Conservation (phyloP, 2,329 filamentous ascomycete genomes). For the Coniochaeta sp. region DNA sequence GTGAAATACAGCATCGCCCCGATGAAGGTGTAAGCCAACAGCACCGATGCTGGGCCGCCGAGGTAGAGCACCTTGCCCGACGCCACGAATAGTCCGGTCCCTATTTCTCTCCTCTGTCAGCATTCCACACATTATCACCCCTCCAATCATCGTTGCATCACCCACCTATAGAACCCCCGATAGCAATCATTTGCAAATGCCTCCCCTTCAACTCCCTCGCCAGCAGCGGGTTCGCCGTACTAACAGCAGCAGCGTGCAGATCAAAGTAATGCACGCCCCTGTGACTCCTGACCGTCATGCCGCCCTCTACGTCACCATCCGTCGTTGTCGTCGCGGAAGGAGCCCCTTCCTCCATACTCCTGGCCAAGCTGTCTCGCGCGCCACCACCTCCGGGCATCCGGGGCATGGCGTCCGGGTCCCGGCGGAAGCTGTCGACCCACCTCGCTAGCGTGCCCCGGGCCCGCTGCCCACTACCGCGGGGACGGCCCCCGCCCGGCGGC, state of each 20-base stretch:
- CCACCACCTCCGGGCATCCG: background rate
- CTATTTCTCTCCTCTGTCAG: too few relatives aligned
- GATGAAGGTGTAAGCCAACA: conserved; percentile 73
- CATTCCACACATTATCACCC: too few relatives aligned
- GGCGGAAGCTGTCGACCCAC: background rate
- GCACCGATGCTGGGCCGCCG: conserved; percentile 70
- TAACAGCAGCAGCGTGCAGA: conserved; percentile 53
- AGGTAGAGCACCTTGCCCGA: conserved; percentile 64
- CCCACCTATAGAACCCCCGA: conserved; percentile 78
- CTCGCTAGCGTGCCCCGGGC: conserved; percentile 4
- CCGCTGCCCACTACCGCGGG: too few relatives aligned
- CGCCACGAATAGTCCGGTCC: conserved; percentile 80
- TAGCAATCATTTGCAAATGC: conserved; percentile 96
- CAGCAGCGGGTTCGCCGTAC: conserved; percentile 70
- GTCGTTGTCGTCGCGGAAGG: too few relatives aligned
- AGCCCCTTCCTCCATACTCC: background rate
- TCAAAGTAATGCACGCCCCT: conserved; percentile 46
- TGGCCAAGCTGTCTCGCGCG: background rate
- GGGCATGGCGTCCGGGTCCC: background rate
- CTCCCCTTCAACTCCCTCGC: conserved; percentile 72
- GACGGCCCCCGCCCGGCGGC: too few relatives aligned
- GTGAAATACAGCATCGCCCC: conserved; percentile 88
- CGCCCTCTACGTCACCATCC: background rate
- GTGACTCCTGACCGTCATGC: conserved; percentile 17
- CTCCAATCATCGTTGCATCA: too few relatives aligned